phyloP scores from a whole-genome alignment of 2,329 filamentous ascomycete species.

The Fusarium drepaniforme region DNA sequence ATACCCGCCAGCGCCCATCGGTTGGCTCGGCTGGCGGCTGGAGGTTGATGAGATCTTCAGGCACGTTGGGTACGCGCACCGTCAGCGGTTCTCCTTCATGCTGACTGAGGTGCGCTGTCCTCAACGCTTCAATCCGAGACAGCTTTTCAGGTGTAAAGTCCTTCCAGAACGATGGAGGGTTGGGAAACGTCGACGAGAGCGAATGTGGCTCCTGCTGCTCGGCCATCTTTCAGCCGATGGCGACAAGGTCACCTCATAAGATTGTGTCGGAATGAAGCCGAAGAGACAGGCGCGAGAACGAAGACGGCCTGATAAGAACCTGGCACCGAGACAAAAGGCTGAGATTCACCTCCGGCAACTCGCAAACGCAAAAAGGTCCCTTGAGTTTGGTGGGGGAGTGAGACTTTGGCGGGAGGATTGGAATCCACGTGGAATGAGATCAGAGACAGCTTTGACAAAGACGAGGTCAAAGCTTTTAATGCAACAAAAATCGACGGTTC shows the following conservation, averaged over 20 bases:
- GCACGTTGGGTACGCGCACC: slow-evolving; percentile 63
- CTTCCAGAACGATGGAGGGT: slow-evolving; percentile 91
- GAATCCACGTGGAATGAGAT: slow-evolving; percentile 29
- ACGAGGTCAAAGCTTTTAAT: slow-evolving; percentile 15
- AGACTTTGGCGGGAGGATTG: slow-evolving; percentile 25
- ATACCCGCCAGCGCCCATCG: slow-evolving; percentile 78
- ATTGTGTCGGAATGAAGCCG: not conserved
- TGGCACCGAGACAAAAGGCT: not conserved
- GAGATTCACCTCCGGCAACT: slow-evolving; percentile 9
- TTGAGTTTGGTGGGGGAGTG: slow-evolving; percentile 27
- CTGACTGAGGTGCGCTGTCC: slow-evolving; percentile 52
- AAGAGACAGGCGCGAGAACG: slow-evolving; percentile 1
- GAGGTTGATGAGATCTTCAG: slow-evolving; percentile 79
- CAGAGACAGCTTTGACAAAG: slow-evolving; percentile 4
- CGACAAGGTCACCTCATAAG: slow-evolving; percentile 27
- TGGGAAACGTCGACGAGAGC: slow-evolving; percentile 79
- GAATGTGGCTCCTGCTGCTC: slow-evolving; percentile 62
- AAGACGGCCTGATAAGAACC: not conserved
- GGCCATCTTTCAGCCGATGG: slow-evolving; percentile 63
- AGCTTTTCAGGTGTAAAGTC: slow-evolving; percentile 85
- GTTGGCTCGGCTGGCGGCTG: slow-evolving; percentile 83
- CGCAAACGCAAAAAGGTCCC: slow-evolving; percentile 11
- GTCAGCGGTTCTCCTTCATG: slow-evolving; percentile 44
- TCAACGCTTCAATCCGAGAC: slow-evolving; percentile 63
- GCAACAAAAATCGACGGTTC: not conserved